Percentiles rank a stretch among this genome's conserved stretches.
phyloP scores from a whole-genome alignment of 2,329 filamentous ascomycete species.

The Trichoderma guizhouense region DNA sequence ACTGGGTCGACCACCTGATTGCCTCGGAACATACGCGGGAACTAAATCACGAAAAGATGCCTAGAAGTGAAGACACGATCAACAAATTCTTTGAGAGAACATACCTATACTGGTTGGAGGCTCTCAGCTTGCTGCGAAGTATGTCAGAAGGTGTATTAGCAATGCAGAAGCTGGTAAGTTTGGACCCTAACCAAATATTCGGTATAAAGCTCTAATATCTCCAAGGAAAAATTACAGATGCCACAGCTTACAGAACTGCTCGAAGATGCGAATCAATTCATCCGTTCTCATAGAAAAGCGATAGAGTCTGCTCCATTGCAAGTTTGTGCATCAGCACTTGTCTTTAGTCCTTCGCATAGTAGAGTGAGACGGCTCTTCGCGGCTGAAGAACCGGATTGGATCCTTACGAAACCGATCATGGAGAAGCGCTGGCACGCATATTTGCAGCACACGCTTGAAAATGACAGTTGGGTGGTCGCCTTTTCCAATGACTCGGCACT shows the following conservation, averaged over 20 bases:
- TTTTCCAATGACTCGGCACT: background rate
- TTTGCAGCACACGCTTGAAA: background rate
- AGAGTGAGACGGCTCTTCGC: background rate
- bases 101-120: background rate
- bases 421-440: background rate
- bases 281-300: background rate
- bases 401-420: background rate
- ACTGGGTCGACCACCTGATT: background rate
- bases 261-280: background rate
- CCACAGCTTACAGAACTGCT: background rate
- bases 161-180: background rate
- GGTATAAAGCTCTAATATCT: background rate
- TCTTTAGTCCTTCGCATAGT: background rate
- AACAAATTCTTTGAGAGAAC: background rate
- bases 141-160: background rate
- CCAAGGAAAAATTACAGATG: background rate
- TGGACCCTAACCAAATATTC: background rate
- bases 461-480: rapidly evolving
- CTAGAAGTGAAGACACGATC: background rate
- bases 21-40: background rate
- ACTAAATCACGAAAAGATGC: background rate
- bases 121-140: background rate
- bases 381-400: background rate
- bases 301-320: background rate
- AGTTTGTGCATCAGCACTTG: background rate